Conservation (phyloP, 768 basidiomycete genomes). For the Mycena galopus region DNA sequence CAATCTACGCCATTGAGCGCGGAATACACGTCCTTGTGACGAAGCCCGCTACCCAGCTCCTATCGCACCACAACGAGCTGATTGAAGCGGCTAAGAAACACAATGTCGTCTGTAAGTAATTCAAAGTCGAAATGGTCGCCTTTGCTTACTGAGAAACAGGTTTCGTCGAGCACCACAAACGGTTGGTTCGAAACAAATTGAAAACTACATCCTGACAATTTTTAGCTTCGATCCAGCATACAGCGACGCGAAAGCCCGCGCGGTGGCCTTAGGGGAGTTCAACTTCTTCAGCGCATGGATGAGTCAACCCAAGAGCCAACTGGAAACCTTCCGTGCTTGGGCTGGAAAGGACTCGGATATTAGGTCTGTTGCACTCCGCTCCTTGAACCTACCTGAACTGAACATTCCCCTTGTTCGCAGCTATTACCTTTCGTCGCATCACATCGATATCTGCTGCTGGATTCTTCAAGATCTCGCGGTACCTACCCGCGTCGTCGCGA, state of each 20-base stretch:
- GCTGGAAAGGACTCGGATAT: constrained; percentile 96
- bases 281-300: constrained; percentile 98
- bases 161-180: constrained; percentile 96
- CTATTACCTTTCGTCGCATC: constrained; percentile 96
- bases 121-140: neutral
- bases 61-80: constrained; percentile 85
- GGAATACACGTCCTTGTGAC: constrained; percentile 92
- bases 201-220: neutral
- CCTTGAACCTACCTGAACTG: constrained; percentile 5
- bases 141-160: constrained; percentile 7
- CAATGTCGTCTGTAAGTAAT: constrained; percentile 72
- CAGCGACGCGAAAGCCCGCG: constrained; percentile 88
- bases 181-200: constrained; percentile 53
- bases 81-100: constrained; percentile 83
- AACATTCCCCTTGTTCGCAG: constrained; percentile 51
- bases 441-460: constrained; percentile 92
- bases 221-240: constrained; percentile 89
- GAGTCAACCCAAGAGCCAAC: constrained; percentile 95
- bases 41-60: constrained; percentile 90
- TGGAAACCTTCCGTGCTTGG: constrained; percentile 96
- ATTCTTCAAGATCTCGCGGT: constrained; percentile 81
- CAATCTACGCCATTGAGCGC: constrained; percentile 87
- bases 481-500: constrained; percentile 90
- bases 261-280: constrained; percentile 85
- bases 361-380: constrained; percentile 59